Evolutionary conservation across 495 filamentous ascomycete genomes (phyloP).

Genomic region (Thozetella sp.): DNA sequence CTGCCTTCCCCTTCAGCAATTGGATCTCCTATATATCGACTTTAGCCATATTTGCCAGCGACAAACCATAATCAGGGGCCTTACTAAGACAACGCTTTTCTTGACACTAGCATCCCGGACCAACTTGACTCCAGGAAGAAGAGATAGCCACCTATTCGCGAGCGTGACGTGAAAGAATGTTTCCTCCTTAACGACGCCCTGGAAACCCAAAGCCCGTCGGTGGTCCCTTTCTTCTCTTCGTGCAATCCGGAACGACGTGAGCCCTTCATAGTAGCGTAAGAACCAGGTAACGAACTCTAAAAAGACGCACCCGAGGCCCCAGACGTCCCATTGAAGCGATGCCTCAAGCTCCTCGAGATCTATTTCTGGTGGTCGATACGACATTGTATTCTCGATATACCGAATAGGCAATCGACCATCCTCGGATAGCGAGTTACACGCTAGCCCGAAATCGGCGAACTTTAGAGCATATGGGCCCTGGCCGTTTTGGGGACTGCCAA

Average conservation of each 20-base stretch:
- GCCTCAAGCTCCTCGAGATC: conserved; percentile 11
- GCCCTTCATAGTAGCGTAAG: neutral
- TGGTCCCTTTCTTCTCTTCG: neutral
- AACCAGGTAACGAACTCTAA: conserved; percentile 36
- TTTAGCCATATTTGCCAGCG: too few species aligned
- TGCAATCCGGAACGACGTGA: conserved; percentile 6
- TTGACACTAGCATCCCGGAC: neutral
- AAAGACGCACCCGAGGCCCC: conserved; percentile 45
- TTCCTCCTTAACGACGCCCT: neutral
- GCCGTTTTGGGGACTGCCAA: neutral
- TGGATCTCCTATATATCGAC: neutral
- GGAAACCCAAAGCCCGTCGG: neutral
- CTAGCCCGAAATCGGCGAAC: conserved; percentile 23
- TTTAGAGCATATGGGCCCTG: conserved; percentile 8
- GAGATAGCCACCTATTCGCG: neutral
- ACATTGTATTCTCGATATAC: conserved; percentile 14
- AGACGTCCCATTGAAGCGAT: conserved; percentile 38
- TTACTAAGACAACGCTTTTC: neutral
- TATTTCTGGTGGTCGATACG: conserved; percentile 41
- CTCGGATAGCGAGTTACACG: conserved; percentile 14
- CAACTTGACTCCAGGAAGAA: neutral
- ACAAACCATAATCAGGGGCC: too few species aligned
- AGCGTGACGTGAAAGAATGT: neutral
- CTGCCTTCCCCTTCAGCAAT: neutral
- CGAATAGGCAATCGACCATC: conserved; percentile 8